phyloP scores from a whole-genome alignment of 176 grass and related monocot species.

The Cymbopogon citratus region DNA sequence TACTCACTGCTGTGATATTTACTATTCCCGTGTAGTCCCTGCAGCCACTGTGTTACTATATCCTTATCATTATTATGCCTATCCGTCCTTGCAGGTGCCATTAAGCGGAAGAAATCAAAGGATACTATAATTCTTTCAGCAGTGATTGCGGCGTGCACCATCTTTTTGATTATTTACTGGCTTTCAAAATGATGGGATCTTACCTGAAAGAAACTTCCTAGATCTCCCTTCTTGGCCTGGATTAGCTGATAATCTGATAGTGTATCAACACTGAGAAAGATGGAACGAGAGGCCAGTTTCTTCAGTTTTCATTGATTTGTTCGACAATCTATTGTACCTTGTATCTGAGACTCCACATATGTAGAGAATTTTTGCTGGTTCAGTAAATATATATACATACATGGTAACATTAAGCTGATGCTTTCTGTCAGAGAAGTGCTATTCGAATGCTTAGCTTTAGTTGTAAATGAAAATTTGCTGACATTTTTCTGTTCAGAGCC shows the following conservation, averaged over 20 bases:
- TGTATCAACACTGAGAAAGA: background rate
- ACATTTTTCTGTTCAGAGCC: background rate
- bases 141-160: slow-evolving; percentile 75
- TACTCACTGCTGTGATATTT: background rate
- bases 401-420: slow-evolving; percentile 2
- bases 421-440: background rate
- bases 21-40: background rate
- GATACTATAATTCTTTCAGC: slow-evolving; percentile 92
- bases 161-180: slow-evolving; percentile 94
- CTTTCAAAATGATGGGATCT: slow-evolving; percentile 67
- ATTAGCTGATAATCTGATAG: background rate
- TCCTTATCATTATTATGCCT: background rate
- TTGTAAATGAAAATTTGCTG: background rate
- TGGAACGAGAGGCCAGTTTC: background rate
- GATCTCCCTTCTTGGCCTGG: background rate
- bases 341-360: slow-evolving; percentile 20
- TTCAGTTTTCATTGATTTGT: slow-evolving; percentile 10
- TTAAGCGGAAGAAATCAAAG: slow-evolving; percentile 94
- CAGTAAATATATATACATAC: slow-evolving; percentile 30
- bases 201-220: background rate
- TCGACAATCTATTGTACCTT: slow-evolving; percentile 4
- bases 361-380: slow-evolving; percentile 14
- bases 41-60: background rate
- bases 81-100: slow-evolving; percentile 57
- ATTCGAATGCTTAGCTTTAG: background rate